A percentile compares a stretch with the other conserved stretches of the same genome.
These are phyloP conservation scores for Fusarium hainanense DNA, from an alignment of 2,329 filamentous ascomycete species.

Conservation along the genomic window DNA sequence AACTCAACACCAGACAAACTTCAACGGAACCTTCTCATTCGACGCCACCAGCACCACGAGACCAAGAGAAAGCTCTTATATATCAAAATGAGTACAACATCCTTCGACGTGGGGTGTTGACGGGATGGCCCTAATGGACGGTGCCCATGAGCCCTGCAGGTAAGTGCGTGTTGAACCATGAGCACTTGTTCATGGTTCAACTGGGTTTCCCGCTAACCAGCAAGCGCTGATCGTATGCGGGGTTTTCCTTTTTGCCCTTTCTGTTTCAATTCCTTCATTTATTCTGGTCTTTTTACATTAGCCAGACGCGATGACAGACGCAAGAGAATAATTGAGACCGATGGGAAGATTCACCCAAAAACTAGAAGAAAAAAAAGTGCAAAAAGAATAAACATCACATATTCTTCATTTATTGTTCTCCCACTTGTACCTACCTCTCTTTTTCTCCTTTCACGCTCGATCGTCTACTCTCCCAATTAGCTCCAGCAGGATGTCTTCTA, in stretches of 20 bases:
- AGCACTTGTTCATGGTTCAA: constrained; percentile 6
- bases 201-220: not conserved
- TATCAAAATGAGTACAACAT: not conserved
- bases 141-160: constrained; percentile 21
- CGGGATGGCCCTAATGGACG: constrained; percentile 19
- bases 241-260: not conserved
- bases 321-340: not conserved
- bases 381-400: not conserved
- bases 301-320: not conserved
- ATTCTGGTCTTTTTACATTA: not conserved
- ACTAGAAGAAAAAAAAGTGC: not conserved
- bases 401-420: not conserved
- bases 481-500: rapidly evolving
- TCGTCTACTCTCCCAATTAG: not conserved
- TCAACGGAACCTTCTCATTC: not conserved
- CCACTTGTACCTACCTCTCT: not conserved
- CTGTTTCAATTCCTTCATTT: rapidly evolving
- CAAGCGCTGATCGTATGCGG: not conserved
- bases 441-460: not conserved
- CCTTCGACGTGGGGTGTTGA: not conserved
- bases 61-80: not conserved
- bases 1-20: not conserved
- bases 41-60: not conserved
- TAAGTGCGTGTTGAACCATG: not conserved
- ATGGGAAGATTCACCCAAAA: not conserved